Evolutionary conservation across 2,329 filamentous ascomycete species (phyloP).

Genomic region (Bertia moriformis): DNA sequence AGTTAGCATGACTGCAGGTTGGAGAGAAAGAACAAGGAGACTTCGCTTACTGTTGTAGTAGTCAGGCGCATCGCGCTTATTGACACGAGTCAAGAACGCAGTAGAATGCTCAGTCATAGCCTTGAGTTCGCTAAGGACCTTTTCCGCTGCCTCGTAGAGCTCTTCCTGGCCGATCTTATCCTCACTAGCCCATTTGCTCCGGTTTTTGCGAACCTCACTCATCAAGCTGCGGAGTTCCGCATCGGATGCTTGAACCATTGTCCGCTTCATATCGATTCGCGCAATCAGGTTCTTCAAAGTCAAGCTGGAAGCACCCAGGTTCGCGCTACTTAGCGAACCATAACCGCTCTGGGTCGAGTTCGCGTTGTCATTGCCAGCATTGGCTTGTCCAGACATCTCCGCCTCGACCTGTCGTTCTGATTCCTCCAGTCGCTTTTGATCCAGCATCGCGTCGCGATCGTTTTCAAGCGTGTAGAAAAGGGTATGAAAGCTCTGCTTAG

Average conservation of each 20-base stretch:
- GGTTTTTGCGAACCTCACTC: slow-evolving; percentile 93
- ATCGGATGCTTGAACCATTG: slow-evolving; percentile 80
- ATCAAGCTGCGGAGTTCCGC: slow-evolving; percentile 82
- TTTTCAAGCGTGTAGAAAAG: slow-evolving; percentile 92
- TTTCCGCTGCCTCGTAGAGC: slow-evolving; percentile 89
- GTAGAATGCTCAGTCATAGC: slow-evolving; percentile 94
- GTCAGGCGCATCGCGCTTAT: slow-evolving; percentile 91
- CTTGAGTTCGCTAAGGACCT: slow-evolving; percentile 91
- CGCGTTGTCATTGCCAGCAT: slow-evolving; percentile 8
- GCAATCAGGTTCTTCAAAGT: slow-evolving; percentile 95
- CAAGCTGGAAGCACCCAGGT: slow-evolving; percentile 86
- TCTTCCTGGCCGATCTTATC: slow-evolving; percentile 96
- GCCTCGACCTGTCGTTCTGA: slow-evolving; percentile 91
- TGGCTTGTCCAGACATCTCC: slow-evolving; percentile 65
- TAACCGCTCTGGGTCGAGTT: slow-evolving; percentile 50
- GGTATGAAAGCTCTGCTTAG: slow-evolving; percentile 79
- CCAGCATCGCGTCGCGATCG: slow-evolving; percentile 88
- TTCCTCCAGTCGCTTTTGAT: slow-evolving; percentile 92
- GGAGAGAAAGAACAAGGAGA: slow-evolving; percentile 3
- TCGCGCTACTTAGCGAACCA: slow-evolving; percentile 81
- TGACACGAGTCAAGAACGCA: slow-evolving; percentile 86
- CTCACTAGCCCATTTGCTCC: slow-evolving; percentile 97
- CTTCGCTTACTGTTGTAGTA: slow-evolving; percentile 70
- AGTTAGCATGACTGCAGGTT: too few relatives aligned
- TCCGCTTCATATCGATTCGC: slow-evolving; percentile 82